Evolutionary conservation across 148 eudicot genomes (phyloP), one percentile per base, ranked within the genome.

Genomic region (Rhododendron molle): DNA sequence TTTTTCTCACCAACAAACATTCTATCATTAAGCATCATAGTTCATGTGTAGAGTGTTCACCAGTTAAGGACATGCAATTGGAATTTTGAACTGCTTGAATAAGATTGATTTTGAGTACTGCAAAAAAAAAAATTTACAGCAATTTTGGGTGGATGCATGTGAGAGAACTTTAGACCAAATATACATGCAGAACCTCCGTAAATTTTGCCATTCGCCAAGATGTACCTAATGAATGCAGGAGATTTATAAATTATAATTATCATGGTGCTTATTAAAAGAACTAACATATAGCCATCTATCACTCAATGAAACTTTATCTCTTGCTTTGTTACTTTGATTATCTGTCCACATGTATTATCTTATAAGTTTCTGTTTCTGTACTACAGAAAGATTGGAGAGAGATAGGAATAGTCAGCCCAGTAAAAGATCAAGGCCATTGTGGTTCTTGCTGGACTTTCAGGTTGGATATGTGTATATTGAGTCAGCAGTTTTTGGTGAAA

Each of bases 391-490:
- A 97, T 88, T 97, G 99, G 99, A 93, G 99, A 86, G 88, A 85
- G 84, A 87, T 84, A 78, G 99, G 99, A 81, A 93, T 97, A 76
- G 98, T 97, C 73, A 97, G 96, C 92, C 92, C 99, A 34, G 98
- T 97, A 72, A 97, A 97, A 88, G 78, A 93, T 85, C 99, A 97
- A 90, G 98, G 98, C 52, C 84, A 88, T 34, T 97, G 99, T 71
- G 99, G 99, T 88, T 97, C 99, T 80, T 97, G 99, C 91, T 97
- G 99, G 99, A 95, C 99, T 83, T 97, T 97, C 94, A 97, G 99
- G 99, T 97, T 80, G 56, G 52, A 67, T 67, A 11, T 9, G 72
- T 9, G 15, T 50, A 50, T 50, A 54, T 54, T 1, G 58, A 76
- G 34, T 14, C 38, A 36, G 54, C 82, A 56, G 80, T 78, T 23